Conservation (phyloP, 164 flowering plant genomes). For the Malania oleifera region DNA sequence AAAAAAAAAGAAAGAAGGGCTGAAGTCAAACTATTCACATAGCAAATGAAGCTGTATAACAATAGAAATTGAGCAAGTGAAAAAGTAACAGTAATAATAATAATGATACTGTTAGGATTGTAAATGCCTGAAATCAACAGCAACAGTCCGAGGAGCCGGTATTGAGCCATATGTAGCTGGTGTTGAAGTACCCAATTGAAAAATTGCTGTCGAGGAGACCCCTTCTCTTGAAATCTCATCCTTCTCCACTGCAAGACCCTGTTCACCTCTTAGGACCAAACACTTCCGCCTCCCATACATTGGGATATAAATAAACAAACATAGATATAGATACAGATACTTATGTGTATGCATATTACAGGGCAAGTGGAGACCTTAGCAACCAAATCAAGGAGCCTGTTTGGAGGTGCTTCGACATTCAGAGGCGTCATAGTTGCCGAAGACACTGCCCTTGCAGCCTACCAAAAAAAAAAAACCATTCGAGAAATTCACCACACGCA, state of each 20-base stretch:
- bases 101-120: not conserved
- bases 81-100: not conserved
- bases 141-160: constrained; percentile 41
- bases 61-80: not conserved
- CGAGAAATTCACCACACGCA: not conserved
- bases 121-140: constrained; percentile 66
- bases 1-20: too few relatives aligned
- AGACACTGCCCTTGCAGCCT: constrained; percentile 87
- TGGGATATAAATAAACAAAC: too few relatives aligned
- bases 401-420: constrained; percentile 58
- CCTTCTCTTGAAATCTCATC: constrained; percentile 50
- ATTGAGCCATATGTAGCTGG: constrained; percentile 53
- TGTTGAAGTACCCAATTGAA: constrained; percentile 34
- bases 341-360: too few relatives aligned
- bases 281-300: not conserved
- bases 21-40: too few relatives aligned
- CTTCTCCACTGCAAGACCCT: constrained; percentile 94
- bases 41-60: not conserved
- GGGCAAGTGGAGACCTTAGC: constrained; percentile 53
- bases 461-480: constrained; percentile 1
- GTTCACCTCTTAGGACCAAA: constrained; percentile 38
- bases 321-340: too few relatives aligned
- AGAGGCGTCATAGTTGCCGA: constrained; percentile 85
- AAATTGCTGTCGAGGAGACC: constrained; percentile 33
- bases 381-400: constrained; percentile 68